Base-by-base conservation (phyloP, 192 early-diverging fungal genomes). In the Linnemannia zychae region DNA sequence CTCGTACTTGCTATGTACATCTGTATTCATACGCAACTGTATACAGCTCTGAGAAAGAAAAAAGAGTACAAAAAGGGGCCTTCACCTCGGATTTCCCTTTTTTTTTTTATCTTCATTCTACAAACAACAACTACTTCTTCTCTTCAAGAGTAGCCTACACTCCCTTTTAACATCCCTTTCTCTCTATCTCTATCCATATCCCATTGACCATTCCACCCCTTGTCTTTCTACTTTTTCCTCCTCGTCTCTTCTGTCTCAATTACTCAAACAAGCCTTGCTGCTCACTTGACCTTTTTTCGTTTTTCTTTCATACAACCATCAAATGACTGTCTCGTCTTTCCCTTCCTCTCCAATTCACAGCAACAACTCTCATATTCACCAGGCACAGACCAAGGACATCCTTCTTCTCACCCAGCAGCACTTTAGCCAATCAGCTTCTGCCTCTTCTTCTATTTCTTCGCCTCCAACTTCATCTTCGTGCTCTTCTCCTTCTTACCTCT, bases 31-130 rank as follows among this genome's bases (percentile, higher is more conserved):
- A 63, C 28, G 28, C 57, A 63, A 44, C 24, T 28, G 28, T 13
- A 77, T 37, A 66, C 67, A 47, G 11, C 36, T 16, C 67, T 22
- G 36, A 57, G n/a, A 17, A 18, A 33, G n/a, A 17, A 36, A 50
- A 72, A 67, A 72, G 71, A 75, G 72, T 78, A 84, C 76, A 84
- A 84, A 63, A 84, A 84, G 67, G 82, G 48, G 53, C 68, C 24
- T 38, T 34, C 50, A n/a, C 7, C 47, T 60, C 52, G 24, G 68
- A 18, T 47, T 75, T 76, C 60, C 73, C 38, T 81, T 53, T 46
- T 63, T 48, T 75, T 75, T 46, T 60, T 70, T 48, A 65, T 75
- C 20, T 50, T 76, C 31, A 47, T 52, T 40, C 67, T 34, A 34
- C 57, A 63, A n/a, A 31, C 57, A 24, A 63, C 57, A 63, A 31